These are phyloP conservation scores for Xylaria arbuscula DNA, from an alignment of 2,329 filamentous ascomycete genomes.

Conservation along the genomic window DNA sequence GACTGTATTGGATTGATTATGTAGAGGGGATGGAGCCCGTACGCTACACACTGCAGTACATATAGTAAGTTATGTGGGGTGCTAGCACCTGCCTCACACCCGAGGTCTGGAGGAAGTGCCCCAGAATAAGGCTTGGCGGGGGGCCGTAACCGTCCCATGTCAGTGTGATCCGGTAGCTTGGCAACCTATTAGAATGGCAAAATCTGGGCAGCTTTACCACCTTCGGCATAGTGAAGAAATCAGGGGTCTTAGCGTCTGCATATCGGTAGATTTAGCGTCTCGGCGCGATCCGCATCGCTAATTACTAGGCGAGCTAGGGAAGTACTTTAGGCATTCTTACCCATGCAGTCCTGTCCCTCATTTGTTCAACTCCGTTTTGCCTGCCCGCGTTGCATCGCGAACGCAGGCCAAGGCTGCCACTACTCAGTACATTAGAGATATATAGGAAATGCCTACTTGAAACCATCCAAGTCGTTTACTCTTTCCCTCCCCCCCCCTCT, in stretches of 20 bases:
- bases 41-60: too few species aligned
- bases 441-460: neutral
- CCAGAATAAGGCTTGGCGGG: neutral
- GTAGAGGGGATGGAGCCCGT: too few species aligned
- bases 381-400: neutral
- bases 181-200: conserved; percentile 3
- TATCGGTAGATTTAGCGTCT: neutral
- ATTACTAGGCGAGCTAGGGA: too few species aligned
- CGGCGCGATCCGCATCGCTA: conserved; percentile 14
- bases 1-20: too few species aligned
- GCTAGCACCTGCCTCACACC: too few species aligned
- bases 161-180: conserved; percentile 2
- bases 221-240: neutral
- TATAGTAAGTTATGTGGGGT: too few species aligned
- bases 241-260: neutral
- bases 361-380: conserved; percentile 11
- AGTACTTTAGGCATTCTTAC: neutral
- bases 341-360: neutral
- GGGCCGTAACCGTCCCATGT: neutral
- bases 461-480: neutral
- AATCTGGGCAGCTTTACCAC: neutral
- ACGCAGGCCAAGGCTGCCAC: neutral
- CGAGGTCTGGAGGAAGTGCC: neutral
- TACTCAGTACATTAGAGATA: neutral
- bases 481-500: neutral